Base-by-base conservation (phyloP, 2,329 filamentous ascomycete species). In the Corinectria fuckeliana region DNA sequence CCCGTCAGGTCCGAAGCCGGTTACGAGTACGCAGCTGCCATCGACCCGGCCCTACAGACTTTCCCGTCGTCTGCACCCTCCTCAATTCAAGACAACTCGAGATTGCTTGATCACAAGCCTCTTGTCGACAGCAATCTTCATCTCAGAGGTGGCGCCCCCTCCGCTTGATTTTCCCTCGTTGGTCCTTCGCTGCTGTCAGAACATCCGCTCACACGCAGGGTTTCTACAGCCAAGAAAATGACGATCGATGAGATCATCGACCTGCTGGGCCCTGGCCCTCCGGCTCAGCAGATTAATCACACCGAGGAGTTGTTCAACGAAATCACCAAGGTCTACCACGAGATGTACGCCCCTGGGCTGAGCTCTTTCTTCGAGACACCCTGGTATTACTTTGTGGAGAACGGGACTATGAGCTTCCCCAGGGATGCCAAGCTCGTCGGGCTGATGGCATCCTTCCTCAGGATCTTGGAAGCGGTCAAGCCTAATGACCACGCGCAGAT, bases 361-460 rank as follows among this genome's bases (percentile, higher is more conserved):
- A 88, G 91, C 74, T 84, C 85, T 49, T 89, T 95, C 62, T 85
- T 96, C 62, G 93, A 97, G 74, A 91, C 92, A 6, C 84, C 82
- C 25, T 98, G 93, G 93, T 97, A 92, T 77, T 85, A 80, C 60
- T 79, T 82, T 47, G 72, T 72, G 45, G 81, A 81, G 13, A 76
- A 78, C 58, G 74, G 78, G 50, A 73, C 77, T 36, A 78, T 76
- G 71, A 72, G 80, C n/a, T 77, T 86, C 56, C 78, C 79, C 55
- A 76, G 78, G 49, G 80, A 90, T 71, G 77, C 81, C 25, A 77
- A 79, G 25, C 78, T 92, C n/a, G 80, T 90, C 66, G 85, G 88
- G 51, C 84, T 89, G 61, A 86, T 93, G 71, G 83, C 84, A 5
- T 83, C 85, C 14, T 88, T 93, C 65, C 81, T 93, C 34, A 78